Evolutionary conservation across 441 rosid species (phyloP).

Genomic region (Pelargonium myrrhifolium): DNA sequence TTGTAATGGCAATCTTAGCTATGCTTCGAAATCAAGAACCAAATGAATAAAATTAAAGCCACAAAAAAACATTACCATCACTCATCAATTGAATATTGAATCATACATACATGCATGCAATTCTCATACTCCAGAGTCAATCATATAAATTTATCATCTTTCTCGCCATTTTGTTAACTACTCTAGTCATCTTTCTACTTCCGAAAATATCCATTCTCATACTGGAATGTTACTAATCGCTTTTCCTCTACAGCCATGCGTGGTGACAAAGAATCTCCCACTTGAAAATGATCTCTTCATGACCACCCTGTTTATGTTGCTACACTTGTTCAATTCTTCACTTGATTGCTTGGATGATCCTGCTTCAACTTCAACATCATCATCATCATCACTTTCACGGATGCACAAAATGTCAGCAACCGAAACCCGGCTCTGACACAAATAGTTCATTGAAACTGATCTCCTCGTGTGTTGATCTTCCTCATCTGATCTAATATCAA

Average conservation of each 20-base stretch:
- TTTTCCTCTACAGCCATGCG: conserved; percentile 31
- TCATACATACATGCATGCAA: not conserved
- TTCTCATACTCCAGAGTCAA: not conserved
- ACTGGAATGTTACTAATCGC: conserved; percentile 15
- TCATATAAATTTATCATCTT: not conserved
- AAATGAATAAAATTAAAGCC: no score
- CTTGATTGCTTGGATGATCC: conserved; percentile 32
- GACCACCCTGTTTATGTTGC: conserved; percentile 17
- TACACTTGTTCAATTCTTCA: conserved; percentile 21
- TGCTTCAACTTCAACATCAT: conserved; percentile 6
- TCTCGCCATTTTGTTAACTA: not conserved
- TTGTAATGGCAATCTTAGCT: no score
- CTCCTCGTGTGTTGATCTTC: conserved; percentile 30
- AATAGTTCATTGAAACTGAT: conserved; percentile 56
- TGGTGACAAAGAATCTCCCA: conserved; percentile 39
- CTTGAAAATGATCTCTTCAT: conserved; percentile 65
- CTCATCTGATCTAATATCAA: conserved; percentile 28
- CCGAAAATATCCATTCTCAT: conserved; percentile 2
- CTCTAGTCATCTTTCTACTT: not conserved
- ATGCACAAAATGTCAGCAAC: conserved; percentile 27
- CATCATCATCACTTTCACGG: conserved; percentile 21
- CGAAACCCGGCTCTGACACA: conserved; percentile 28
- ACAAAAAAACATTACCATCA: not conserved
- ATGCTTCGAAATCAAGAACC: no score
- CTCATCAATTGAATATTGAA: not conserved